These are phyloP conservation scores for Candida mattraensis DNA, from an alignment of 805 yeast genomes.

Conservation along the genomic window DNA sequence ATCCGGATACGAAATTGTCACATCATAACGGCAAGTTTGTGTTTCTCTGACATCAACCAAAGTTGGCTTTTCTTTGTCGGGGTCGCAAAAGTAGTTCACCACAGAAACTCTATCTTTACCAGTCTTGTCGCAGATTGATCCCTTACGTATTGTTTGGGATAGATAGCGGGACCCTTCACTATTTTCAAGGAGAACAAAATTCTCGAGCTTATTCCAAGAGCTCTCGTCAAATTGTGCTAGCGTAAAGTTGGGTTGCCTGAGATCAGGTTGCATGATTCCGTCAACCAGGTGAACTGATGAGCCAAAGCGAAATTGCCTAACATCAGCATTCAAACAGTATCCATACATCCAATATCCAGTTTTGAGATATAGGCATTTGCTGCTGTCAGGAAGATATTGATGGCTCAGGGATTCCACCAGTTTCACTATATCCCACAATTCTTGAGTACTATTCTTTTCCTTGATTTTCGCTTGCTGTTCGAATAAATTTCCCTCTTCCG, in stretches of 20 bases:
- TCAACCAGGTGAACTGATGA: neutral
- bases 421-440: slow-evolving; percentile 18
- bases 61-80: slow-evolving; percentile 13
- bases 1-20: slow-evolving; percentile 23
- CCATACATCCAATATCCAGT: slow-evolving; percentile 18
- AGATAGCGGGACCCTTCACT: slow-evolving; percentile 29
- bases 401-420: slow-evolving; percentile 15
- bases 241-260: slow-evolving; percentile 12
- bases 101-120: slow-evolving; percentile 28
- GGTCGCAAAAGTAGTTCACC: slow-evolving; percentile 31
- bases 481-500: neutral
- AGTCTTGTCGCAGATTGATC: slow-evolving; percentile 36
- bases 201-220: slow-evolving; percentile 18
- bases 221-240: slow-evolving; percentile 19
- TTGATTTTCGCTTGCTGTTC: neutral
- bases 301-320: slow-evolving; percentile 11
- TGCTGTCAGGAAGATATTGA: slow-evolving; percentile 2
- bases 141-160: slow-evolving; percentile 30
- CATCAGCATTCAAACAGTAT: slow-evolving; percentile 6
- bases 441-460: slow-evolving; percentile 1
- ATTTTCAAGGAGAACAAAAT: slow-evolving; percentile 25
- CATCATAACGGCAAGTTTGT: slow-evolving; percentile 34
- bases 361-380: slow-evolving; percentile 4
- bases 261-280: slow-evolving; percentile 7
- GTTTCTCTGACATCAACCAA: slow-evolving; percentile 28